Base-by-base conservation (phyloP, 306 rosid species). In the Lathyrus aphaca region DNA sequence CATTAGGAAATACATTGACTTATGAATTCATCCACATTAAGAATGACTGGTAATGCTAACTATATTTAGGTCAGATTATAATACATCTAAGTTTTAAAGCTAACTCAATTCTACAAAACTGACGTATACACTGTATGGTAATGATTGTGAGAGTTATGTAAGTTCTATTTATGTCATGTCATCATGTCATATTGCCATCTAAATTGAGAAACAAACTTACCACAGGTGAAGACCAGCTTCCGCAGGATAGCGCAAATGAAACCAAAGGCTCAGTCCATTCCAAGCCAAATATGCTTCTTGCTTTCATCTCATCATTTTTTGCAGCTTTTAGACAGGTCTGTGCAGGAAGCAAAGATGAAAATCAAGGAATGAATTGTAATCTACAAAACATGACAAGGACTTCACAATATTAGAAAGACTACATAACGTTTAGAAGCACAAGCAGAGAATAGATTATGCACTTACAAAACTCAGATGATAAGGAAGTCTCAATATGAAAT, bases 221-320 rank as follows among this genome's bases (percentile, higher is more conserved):
- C 5, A 87, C 91, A 21, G 97, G 96, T 64, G 96, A 91, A 56
- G 97, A 91, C 97, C 97, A 88, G 81, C 96, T 86, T 82, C 96
- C 97, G 23, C 97, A 91, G 17, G 91, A 88, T 60, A 91, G 96
- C 17, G 97, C 96, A 74, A 91, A 91, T 42, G 96, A 86, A 73
- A 91, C 95, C 82, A 91, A 82, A 14, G 97, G 92, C 80, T 91
- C 97, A 5, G 92, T 85, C 90, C 89, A 86, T 69, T 91, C 92
- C 81, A 88, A 86, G 54, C 97, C 97, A n/a, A 88, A 88, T 71
- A 80, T 51, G 42, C 87, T 89, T 27, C 87, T 81, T 38, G 87
- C 88, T 83, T 85, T 84, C 85, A 83, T 85, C 84, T 86, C 97
- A 18, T 85, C 91, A 10, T 82, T 77, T 65, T 88, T 91, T 5